A percentile compares a stretch with the other conserved stretches of the same genome.
phyloP scores from a whole-genome alignment of 2,329 filamentous ascomycete species.

The Pseudocercospora fijiensis region DNA sequence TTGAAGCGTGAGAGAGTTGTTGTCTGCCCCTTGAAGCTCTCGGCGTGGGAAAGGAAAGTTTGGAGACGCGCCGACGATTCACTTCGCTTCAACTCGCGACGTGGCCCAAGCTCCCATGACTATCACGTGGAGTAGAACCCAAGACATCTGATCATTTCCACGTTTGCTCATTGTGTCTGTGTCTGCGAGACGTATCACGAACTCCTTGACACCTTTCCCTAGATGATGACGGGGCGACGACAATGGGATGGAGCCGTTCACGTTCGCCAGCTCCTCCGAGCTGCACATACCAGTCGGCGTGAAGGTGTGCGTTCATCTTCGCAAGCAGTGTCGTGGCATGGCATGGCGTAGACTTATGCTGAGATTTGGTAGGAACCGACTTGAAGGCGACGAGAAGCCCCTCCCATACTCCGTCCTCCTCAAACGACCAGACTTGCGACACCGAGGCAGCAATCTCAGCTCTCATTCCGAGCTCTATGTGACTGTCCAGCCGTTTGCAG shows the following conservation, averaged over 20 bases:
- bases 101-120: constrained; percentile 1
- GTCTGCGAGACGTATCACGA: background rate
- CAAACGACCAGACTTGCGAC: constrained; percentile 73
- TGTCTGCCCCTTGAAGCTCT: background rate
- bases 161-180: background rate
- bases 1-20: background rate
- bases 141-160: background rate
- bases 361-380: constrained; percentile 53
- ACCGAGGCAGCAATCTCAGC: constrained; percentile 83
- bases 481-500: constrained; percentile 90
- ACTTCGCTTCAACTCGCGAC: background rate
- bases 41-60: background rate
- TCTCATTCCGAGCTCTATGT: constrained; percentile 86
- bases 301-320: constrained; percentile 56
- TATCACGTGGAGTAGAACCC: constrained; percentile 6
- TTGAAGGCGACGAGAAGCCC: constrained; percentile 75
- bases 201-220: background rate
- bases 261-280: constrained; percentile 86
- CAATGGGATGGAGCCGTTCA: constrained; percentile 97
- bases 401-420: constrained; percentile 76
- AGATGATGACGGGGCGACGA: background rate
- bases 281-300: constrained; percentile 69
- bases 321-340: constrained; percentile 7
- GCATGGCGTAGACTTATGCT: constrained; percentile 26
- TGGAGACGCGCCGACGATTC: constrained; percentile 3